phyloP scores from a whole-genome alignment of 1,139 yeast genomes.

The Yamadazyma taylorii region DNA sequence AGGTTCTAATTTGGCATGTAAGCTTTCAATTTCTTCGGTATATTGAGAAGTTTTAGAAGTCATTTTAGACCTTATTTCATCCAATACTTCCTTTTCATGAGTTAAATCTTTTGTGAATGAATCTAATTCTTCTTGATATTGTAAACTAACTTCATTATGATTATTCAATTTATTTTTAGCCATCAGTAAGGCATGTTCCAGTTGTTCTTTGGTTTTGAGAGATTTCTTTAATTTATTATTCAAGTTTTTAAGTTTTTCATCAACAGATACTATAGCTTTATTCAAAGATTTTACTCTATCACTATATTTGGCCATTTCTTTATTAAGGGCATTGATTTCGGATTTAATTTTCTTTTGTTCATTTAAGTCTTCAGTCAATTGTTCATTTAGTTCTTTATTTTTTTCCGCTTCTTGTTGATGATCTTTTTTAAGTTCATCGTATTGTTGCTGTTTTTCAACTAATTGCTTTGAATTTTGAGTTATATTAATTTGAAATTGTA shows the following conservation, averaged over 20 bases:
- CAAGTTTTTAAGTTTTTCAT: constrained; percentile 71
- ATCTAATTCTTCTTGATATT: constrained; percentile 41
- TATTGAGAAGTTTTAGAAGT: constrained; percentile 72
- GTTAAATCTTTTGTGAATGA: constrained; percentile 48
- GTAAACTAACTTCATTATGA: constrained; percentile 43
- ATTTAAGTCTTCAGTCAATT: constrained; percentile 28
- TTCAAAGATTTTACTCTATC: constrained; percentile 43
- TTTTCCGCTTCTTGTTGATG: constrained; percentile 50
- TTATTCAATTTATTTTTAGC: constrained; percentile 49
- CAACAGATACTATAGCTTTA: constrained; percentile 61
- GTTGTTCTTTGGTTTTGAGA: constrained; percentile 45
- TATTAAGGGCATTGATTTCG: constrained; percentile 28
- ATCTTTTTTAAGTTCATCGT: constrained; percentile 39
- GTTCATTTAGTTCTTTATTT: constrained; percentile 41
- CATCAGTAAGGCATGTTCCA: constrained; percentile 37
- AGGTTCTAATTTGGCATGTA: constrained; percentile 75
- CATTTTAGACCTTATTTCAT: constrained; percentile 62
- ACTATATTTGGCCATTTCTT: constrained; percentile 34
- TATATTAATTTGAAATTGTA: constrained; percentile 57
- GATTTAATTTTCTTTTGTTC: constrained; percentile 36
- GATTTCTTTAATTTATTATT: constrained; percentile 61
- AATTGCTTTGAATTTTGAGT: constrained; percentile 41
- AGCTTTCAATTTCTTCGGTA: constrained; percentile 59
- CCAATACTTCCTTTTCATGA: constrained; percentile 56
- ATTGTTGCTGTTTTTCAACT: constrained; percentile 33